Evolutionary conservation across 2,329 filamentous ascomycete species (phyloP).

Genomic region (Neopestalotiopsis clavispora): DNA sequence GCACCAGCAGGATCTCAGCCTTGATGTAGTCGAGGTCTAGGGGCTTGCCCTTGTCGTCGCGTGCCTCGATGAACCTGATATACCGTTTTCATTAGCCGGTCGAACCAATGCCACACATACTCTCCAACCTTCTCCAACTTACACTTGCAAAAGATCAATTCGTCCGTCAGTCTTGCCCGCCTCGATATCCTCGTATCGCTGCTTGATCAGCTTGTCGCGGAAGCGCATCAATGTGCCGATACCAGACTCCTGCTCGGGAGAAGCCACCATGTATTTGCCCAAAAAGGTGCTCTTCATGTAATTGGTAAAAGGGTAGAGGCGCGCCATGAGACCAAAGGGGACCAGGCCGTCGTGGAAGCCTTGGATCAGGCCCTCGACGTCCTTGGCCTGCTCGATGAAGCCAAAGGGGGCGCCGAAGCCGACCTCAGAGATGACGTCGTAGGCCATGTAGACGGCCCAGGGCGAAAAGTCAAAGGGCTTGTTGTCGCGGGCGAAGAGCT

Average conservation of each 20-base stretch:
- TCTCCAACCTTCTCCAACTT: not conserved
- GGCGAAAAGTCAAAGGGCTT: constrained; percentile 58
- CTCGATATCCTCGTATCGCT: constrained; percentile 52
- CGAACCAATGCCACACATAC: not conserved
- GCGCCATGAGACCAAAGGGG: constrained; percentile 55
- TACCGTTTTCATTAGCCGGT: constrained; percentile 39
- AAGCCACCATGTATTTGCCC: constrained; percentile 56
- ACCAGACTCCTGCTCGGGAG: constrained; percentile 56
- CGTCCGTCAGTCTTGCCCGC: constrained; percentile 47
- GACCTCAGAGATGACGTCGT: constrained; percentile 61
- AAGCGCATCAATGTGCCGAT: constrained; percentile 63
- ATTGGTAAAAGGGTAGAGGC: constrained; percentile 58
- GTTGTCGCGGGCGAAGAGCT: constrained; percentile 48
- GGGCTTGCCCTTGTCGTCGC: constrained; percentile 49
- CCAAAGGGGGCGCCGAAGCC: constrained; percentile 61
- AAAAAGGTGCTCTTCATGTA: constrained; percentile 59
- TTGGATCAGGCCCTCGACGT: constrained; percentile 58
- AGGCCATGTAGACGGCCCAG: constrained; percentile 61
- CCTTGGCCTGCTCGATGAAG: constrained; percentile 56
- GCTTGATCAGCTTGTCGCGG: constrained; percentile 55
- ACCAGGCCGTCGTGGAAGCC: constrained; percentile 58
- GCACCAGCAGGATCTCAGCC: constrained; percentile 56
- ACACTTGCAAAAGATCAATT: constrained; percentile 60
- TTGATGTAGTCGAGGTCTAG: constrained; percentile 56
- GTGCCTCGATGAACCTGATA: constrained; percentile 48